Percentiles rank a stretch among this genome's conserved stretches.
These are phyloP conservation scores for Skeletonema grethae DNA, from an alignment of 108 stramenopile genomes.

Conservation along the genomic window DNA sequence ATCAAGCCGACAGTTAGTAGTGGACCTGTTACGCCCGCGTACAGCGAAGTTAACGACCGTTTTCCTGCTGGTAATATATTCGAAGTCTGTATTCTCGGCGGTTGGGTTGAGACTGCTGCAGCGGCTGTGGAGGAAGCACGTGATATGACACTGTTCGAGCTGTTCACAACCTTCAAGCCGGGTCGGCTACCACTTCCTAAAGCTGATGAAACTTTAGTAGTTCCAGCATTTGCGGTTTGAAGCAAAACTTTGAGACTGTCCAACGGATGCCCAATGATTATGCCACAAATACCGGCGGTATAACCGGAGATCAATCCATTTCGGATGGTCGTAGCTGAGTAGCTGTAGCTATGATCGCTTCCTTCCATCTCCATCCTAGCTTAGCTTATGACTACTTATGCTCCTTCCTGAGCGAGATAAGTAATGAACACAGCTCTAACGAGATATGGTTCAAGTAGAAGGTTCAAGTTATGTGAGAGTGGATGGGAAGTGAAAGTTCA, in stretches of 20 bases:
- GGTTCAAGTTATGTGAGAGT: background rate
- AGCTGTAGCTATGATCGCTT: background rate
- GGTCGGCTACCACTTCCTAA: background rate
- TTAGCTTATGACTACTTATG: background rate
- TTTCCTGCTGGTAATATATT: conserved; percentile 26
- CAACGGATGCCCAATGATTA: conserved; percentile 62
- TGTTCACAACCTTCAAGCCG: background rate
- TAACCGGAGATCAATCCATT: conserved; percentile 58
- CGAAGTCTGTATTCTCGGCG: conserved; percentile 2
- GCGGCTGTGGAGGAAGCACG: conserved; percentile 12
- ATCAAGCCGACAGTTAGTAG: conserved; percentile 69
- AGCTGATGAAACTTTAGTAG: conserved; percentile 13
- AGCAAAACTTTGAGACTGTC: conserved; percentile 66
- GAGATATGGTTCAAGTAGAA: background rate
- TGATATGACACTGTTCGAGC: conserved; percentile 14
- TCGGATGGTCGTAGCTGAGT: conserved; percentile 11
- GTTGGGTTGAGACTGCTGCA: conserved; percentile 4
- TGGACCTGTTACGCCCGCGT: conserved; percentile 68
- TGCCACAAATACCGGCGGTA: conserved; percentile 56
- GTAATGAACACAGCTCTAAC: no score
- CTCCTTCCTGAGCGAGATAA: no score
- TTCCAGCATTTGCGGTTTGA: conserved; percentile 46
- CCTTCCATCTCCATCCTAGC: background rate
- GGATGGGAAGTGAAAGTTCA: background rate
- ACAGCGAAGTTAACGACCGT: conserved; percentile 54